phyloP scores from a whole-genome alignment of 148 eudicot genomes.

The Amaranthus hypochondriacus region DNA sequence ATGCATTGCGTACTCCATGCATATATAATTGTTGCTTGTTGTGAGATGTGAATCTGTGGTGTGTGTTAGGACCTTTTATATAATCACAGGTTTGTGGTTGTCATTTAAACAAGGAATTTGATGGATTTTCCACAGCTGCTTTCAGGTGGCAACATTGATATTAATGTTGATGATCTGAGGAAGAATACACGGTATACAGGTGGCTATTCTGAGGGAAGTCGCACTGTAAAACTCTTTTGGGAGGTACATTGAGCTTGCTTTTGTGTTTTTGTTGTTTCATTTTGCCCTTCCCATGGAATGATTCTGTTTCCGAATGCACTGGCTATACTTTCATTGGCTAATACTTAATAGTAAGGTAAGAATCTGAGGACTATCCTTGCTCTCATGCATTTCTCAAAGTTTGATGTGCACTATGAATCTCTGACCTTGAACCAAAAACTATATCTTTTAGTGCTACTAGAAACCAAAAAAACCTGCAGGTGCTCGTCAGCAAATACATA shows the following conservation, averaged over 20 bases:
- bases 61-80: not conserved
- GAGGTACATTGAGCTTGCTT: constrained; percentile 47
- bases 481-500: not conserved
- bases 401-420: not conserved
- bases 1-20: not conserved
- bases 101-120: not conserved
- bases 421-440: not conserved
- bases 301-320: not conserved
- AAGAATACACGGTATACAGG: constrained; percentile 83
- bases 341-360: too few species aligned
- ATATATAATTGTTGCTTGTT: not conserved
- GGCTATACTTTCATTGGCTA: not conserved
- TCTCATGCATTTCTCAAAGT: constrained; percentile 4
- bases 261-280: not conserved
- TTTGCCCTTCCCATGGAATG: not conserved
- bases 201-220: constrained; percentile 87
- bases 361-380: not conserved
- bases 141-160: constrained; percentile 90
- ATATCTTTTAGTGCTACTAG: not conserved
- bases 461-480: not conserved
- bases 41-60: not conserved
- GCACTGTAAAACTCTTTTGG: constrained; percentile 90
- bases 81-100: not conserved
- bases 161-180: constrained; percentile 80
- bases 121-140: constrained; percentile 51